Evolutionary conservation across 176 grass and related monocot genomes (phyloP).

Genomic region (barley (Hordeum vulgare)): MorexV3_pseudomolecules_assembly NC_058524.1:584929508-584930007

Average conservation of each 20-base stretch:
- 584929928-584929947: neutral
- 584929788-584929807: neutral
- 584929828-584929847: neutral
- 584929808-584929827: neutral
- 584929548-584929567: no score
- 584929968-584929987: neutral
- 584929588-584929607: no score
- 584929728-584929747: neutral
- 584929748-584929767: neutral
- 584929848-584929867: neutral
- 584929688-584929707: neutral
- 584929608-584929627: no score
- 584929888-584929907: neutral
- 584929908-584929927: neutral
- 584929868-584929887: neutral
- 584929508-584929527: no score
- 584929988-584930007: neutral
- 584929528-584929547: no score
- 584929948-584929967: neutral
- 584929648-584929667: no score
- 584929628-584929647: no score
- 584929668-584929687: neutral
- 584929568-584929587: no score
- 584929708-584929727: neutral
- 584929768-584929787: neutral